Evolutionary conservation across 495 filamentous ascomycete genomes (phyloP), one percentile per base, ranked within the genome.

Genomic region (Penicillium dipodomyicola): DNA sequence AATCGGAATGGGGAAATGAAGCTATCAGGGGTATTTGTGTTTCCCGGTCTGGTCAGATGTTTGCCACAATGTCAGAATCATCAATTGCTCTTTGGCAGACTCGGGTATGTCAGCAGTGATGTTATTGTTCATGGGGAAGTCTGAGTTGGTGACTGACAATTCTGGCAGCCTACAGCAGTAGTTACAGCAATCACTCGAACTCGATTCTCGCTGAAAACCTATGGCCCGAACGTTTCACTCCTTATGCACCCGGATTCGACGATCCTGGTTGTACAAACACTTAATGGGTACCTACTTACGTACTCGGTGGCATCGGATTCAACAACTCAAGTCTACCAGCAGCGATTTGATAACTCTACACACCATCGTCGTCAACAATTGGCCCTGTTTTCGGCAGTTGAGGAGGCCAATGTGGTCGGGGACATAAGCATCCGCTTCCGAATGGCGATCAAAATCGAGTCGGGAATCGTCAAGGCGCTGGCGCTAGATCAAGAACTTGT

Each of bases 371-470:
- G 87, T 41, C 88, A 92, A 57, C 91, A 86, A 65, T 80, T 88
- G 54, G 82, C 84, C 32, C 84, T 80, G 20, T 82, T 84, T 12
- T 79, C 82, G 11, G 74, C 76, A 3, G 77, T 77, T 25, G 80
- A 84, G 63, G 79, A 96, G 67, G 86, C 87, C n/a, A 85, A 82
- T 52, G 89, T 89, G 2, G 87, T 96, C 19, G 82, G 82, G 42
- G 93, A 97, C 69, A 84, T 94, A 45, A 97, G 84, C 58, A 78
- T 97, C 43, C 85, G 90, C 19, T 97, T 99, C 74, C 82, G 94
- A 49, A 97, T 97, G 91, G 92, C 95, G 22, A 97, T 99, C 56
- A 95, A 95, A 72, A 90, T 99, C 20, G 94, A 99, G 70, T 95
- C 95, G 9, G 95, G 95, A 2, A 96, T 99, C 59, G 84, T 84